Conservation (phyloP, 73 alveolate species). For the Symbiodinium pilosum region DNA sequence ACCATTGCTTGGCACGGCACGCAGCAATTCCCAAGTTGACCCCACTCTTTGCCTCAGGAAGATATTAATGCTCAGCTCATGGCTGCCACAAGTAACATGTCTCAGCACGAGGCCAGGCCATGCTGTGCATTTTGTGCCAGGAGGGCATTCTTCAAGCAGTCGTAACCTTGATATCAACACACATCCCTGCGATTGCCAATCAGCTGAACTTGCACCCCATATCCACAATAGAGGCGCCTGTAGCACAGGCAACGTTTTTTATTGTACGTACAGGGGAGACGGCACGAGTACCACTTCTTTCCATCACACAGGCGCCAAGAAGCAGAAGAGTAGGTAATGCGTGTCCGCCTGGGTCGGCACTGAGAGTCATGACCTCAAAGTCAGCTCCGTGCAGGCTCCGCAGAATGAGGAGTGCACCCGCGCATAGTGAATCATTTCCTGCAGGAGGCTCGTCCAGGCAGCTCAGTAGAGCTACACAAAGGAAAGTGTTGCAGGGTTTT, state of each 20-base stretch:
- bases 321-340: conserved; percentile 97
- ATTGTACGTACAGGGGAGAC: not conserved
- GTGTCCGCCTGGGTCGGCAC: conserved; percentile 98
- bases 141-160: conserved; percentile 70
- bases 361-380: not conserved
- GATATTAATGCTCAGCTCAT: not conserved
- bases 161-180: conserved; percentile 15
- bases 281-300: not conserved
- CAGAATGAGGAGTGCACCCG: not conserved
- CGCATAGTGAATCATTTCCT: conserved; percentile 76
- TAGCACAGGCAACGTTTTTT: not conserved
- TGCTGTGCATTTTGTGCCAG: conserved; percentile 69
- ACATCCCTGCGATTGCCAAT: too few species aligned
- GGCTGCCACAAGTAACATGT: too few species aligned
- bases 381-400: not conserved
- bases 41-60: conserved; percentile 25
- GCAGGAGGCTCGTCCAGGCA: too few species aligned
- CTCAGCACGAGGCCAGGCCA: too few species aligned
- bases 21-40: conserved; percentile 50
- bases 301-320: conserved; percentile 30
- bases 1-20: not conserved
- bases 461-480: too few species aligned
- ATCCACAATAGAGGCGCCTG: too few species aligned
- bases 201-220: too few species aligned
- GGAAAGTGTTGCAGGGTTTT: too few species aligned